Percentiles rank a stretch among this genome's conserved stretches.
These are phyloP conservation scores for Rhazya stricta DNA, from an alignment of 257 asterid species.

Conservation along the genomic window DNA sequence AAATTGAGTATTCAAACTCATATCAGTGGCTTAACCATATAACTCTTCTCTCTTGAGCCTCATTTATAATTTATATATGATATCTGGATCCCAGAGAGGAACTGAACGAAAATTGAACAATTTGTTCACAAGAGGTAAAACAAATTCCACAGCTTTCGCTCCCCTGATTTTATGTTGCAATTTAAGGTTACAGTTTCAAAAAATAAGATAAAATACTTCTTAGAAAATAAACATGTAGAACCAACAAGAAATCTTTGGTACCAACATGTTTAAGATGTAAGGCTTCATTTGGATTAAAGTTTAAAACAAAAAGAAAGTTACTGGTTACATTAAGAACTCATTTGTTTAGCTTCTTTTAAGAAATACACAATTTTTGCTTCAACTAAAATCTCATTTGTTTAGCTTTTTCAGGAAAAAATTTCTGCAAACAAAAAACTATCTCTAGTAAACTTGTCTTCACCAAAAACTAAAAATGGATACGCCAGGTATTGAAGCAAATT, in stretches of 20 bases:
- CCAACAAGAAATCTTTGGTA: background rate
- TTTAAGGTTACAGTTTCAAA: background rate
- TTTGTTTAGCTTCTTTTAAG: too few species aligned
- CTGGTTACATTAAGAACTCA: too few species aligned
- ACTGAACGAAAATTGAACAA: background rate
- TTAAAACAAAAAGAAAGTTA: too few species aligned
- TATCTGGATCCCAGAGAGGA: background rate
- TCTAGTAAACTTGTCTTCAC: too few species aligned
- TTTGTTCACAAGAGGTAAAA: background rate
- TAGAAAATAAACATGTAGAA: background rate
- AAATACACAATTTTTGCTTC: too few species aligned
- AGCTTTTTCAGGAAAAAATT: too few species aligned
- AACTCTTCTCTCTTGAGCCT: background rate
- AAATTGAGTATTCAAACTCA: background rate
- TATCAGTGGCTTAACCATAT: background rate
- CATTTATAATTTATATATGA: background rate
- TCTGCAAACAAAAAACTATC: too few species aligned
- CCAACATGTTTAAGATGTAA: constrained; percentile 11
- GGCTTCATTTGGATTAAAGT: too few species aligned
- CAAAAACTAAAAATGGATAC: too few species aligned
- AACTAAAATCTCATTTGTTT: too few species aligned
- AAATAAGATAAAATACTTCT: background rate
- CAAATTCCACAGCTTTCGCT: background rate
- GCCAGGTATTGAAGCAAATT: too few species aligned
- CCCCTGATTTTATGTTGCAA: background rate